Evolutionary conservation across 2,329 filamentous ascomycete genomes (phyloP), one percentile per base, ranked within the genome.

Genomic region (Aphanoascus verrucosus): DNA sequence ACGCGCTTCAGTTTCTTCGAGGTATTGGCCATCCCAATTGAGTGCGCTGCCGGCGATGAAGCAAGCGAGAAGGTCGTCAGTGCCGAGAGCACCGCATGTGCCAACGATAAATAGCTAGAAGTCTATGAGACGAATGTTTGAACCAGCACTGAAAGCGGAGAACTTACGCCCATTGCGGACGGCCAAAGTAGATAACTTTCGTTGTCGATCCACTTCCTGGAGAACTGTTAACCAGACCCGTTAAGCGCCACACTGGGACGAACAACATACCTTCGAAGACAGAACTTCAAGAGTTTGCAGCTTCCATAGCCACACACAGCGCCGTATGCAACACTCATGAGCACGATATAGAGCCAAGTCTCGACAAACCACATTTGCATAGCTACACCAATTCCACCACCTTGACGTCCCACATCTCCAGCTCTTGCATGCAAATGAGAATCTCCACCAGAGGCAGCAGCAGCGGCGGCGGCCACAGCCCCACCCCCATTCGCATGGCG

Each of bases 11-110:
- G 76, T 72, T 62, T 83, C 80, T 3, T 69, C 69, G 2, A 81
- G 74, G 59, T 77, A 83, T n/a, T 73, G 61, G 2, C 80, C 79
- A 53, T 82, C 77, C 81, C 80, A 83, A 64, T 82, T 83, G 44
- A 83, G 66, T 11, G 74, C 73, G 59, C 74, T 77, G 5, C 80
- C 81, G 0, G 81, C 79, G 2, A 78, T 71, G 54, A 82, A 82
- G 61, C 79, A 83, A 2, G 79, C 79, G 2, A 83, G 70, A 0
- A 81, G 73, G 56, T 83, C 80, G 52, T 82, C 78, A 0, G 77
- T 79, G 11, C 79, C 80, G 14, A 82, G 69, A 19, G 73, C 69
- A 23, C 79, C 80, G 54, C 76, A 78, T 0, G 78, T 77, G 1
- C 80, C 79, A 23, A 82, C 69, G 35, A 79, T 67, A 61, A 82